Percentiles rank a stretch among this genome's conserved stretches.
These are phyloP conservation scores for Paramecium pentaurelia DNA, from an alignment of 73 alveolate genomes.

Conservation along the genomic window DNA sequence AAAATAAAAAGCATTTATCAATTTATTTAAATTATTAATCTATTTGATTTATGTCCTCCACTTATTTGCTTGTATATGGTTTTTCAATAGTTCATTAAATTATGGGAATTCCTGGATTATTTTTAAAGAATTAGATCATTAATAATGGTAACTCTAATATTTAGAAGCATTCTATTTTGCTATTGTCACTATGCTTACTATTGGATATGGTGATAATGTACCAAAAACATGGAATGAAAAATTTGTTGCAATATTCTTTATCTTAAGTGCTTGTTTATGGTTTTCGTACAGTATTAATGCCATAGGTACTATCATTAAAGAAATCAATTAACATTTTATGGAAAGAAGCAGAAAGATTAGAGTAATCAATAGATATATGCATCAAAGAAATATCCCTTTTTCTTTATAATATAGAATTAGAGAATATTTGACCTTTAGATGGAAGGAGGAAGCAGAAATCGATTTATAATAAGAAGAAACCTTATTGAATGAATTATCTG, in stretches of 20 bases:
- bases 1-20: background rate
- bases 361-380: conserved; percentile 45
- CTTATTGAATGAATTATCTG: conserved; percentile 46
- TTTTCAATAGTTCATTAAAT: background rate
- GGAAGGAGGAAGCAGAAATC: conserved; percentile 59
- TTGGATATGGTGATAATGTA: conserved; percentile 56
- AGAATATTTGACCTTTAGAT: conserved; percentile 44
- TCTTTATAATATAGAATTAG: background rate
- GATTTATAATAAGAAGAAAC: conserved; percentile 38
- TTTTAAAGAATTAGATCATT: background rate
- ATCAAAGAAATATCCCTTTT: conserved; percentile 12
- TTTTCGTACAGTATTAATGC: conserved; percentile 42
- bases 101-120: background rate
- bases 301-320: conserved; percentile 35
- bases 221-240: conserved; percentile 55
- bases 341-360: conserved; percentile 44
- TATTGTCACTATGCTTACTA: conserved; percentile 53
- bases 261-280: conserved; percentile 45
- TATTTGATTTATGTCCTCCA: background rate
- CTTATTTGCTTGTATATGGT: conserved; percentile 8
- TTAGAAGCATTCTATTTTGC: conserved; percentile 54
- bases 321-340: background rate
- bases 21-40: background rate
- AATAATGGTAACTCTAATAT: conserved; percentile 39
- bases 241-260: background rate